These are phyloP conservation scores for Aphanomyces cochlioides DNA, from an alignment of 352 stramenopile genomes.

Conservation along the genomic window DNA sequence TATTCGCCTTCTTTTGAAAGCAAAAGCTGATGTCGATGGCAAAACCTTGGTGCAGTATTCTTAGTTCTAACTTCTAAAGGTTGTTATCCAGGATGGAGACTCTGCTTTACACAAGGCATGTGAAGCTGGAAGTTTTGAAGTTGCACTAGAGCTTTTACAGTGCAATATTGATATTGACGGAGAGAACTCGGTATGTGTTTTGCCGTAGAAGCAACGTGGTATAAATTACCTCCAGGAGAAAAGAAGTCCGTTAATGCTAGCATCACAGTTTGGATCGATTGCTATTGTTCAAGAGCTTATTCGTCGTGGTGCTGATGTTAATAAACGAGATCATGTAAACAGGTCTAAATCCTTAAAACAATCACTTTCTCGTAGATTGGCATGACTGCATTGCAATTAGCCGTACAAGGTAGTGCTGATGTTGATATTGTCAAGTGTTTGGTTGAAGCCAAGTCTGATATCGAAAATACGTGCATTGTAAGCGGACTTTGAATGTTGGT, in stretches of 20 bases:
- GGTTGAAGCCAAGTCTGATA: constrained; percentile 6
- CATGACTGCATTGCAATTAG: constrained; percentile 18
- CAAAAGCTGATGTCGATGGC: background rate
- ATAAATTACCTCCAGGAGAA: constrained; percentile 18
- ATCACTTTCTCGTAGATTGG: constrained; percentile 9
- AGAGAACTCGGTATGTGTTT: constrained; percentile 1
- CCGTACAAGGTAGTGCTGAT: background rate
- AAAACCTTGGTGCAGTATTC: background rate
- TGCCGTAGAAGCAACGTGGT: background rate
- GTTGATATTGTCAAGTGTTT: background rate
- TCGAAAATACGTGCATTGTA: constrained; percentile 17
- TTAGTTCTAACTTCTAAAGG: background rate
- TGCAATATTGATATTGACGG: background rate
- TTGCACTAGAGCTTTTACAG: background rate
- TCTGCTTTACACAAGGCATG: constrained; percentile 5
- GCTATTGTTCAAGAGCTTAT: constrained; percentile 13
- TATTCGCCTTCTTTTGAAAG: background rate
- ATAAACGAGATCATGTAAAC: constrained; percentile 6
- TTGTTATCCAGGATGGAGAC: constrained; percentile 12
- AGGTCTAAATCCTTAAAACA: background rate
- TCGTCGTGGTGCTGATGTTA: background rate
- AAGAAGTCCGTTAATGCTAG: constrained; percentile 4
- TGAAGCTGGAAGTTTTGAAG: background rate
- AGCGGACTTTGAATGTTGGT: too few relatives aligned
- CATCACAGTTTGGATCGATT: background rate